Conservation (phyloP, 2,329 filamentous ascomycete genomes). For the Arachnopeziza araneosa region DNA sequence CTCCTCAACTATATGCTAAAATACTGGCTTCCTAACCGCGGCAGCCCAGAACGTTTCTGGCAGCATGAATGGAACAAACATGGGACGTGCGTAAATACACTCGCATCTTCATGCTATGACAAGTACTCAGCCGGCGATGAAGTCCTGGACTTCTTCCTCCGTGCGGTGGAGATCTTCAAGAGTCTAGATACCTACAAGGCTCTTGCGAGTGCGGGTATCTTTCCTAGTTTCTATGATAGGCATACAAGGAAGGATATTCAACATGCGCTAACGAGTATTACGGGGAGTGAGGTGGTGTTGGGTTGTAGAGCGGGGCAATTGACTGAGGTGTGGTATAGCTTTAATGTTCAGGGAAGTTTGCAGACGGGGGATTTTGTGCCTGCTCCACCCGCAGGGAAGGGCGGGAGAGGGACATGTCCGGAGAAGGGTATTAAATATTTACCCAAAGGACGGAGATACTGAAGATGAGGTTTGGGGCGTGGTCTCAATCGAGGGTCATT, state of each 20-base stretch:
- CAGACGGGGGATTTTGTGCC: slow-evolving; percentile 45
- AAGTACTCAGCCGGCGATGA: slow-evolving; percentile 12
- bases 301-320: slow-evolving; percentile 39
- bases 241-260: slow-evolving; percentile 39
- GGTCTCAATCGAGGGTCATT: no score
- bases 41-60: slow-evolving; percentile 62
- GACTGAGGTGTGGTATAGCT: slow-evolving; percentile 49
- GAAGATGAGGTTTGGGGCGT: not conserved
- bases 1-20: slow-evolving; percentile 51
- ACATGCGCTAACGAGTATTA: slow-evolving; percentile 37
- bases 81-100: slow-evolving; percentile 64
- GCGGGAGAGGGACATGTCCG: slow-evolving; percentile 43
- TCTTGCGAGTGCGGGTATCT: slow-evolving; percentile 46
- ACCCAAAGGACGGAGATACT: slow-evolving; percentile 35
- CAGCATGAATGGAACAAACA: slow-evolving; percentile 73
- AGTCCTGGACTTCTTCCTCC: slow-evolving; percentile 15
- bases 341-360: slow-evolving; percentile 46
- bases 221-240: slow-evolving; percentile 36
- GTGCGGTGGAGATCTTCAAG: slow-evolving; percentile 11
- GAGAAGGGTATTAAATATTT: slow-evolving; percentile 49
- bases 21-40: slow-evolving; percentile 67
- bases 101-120: slow-evolving; percentile 61
- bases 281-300: slow-evolving; percentile 41
- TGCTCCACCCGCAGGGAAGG: slow-evolving; percentile 19
- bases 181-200: slow-evolving; percentile 28